A percentile compares a stretch with the other conserved stretches of the same genome.
These are phyloP conservation scores for Aspergillus haitiensis DNA, from an alignment of 495 filamentous ascomycete species.

Conservation along the genomic window DNA sequence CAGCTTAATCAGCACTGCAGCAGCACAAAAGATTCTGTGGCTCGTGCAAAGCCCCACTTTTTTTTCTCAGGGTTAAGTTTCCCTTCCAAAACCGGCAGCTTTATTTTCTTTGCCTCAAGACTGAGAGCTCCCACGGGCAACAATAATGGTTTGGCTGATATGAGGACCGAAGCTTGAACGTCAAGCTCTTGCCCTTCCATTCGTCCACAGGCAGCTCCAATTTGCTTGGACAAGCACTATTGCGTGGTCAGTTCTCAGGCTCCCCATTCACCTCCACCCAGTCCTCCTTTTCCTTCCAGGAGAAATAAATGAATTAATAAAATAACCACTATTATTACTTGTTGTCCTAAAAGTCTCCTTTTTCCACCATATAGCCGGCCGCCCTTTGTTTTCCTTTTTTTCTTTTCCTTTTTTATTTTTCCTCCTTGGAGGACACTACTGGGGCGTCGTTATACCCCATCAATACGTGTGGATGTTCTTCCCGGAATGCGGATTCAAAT, in stretches of 20 bases:
- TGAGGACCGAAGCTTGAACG: constrained; percentile 3
- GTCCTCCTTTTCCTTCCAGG: no score
- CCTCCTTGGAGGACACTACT: no score
- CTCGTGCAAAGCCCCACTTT: constrained; percentile 8
- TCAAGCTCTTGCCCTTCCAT: not conserved
- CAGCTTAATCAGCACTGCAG: constrained; percentile 1
- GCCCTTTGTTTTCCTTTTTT: not conserved
- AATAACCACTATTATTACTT: no score
- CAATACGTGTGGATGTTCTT: constrained; percentile 1
- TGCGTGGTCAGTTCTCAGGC: not conserved
- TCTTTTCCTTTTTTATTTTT: no score
- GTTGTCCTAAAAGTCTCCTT: not conserved
- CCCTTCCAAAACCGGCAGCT: not conserved
- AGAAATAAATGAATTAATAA: no score
- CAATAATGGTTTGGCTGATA: not conserved
- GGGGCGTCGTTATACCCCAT: not conserved
- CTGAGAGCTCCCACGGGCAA: not conserved
- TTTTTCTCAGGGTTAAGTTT: constrained; percentile 8
- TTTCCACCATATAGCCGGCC: not conserved
- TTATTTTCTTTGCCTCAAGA: constrained; percentile 1
- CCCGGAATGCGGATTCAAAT: not conserved
- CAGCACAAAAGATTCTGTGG: not conserved
- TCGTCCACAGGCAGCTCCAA: constrained; percentile 1
- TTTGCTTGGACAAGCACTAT: not conserved
- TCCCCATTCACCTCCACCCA: not conserved